Base-by-base conservation (phyloP, 2,329 filamentous ascomycete species). In the Ceratocystis papillata region DNA sequence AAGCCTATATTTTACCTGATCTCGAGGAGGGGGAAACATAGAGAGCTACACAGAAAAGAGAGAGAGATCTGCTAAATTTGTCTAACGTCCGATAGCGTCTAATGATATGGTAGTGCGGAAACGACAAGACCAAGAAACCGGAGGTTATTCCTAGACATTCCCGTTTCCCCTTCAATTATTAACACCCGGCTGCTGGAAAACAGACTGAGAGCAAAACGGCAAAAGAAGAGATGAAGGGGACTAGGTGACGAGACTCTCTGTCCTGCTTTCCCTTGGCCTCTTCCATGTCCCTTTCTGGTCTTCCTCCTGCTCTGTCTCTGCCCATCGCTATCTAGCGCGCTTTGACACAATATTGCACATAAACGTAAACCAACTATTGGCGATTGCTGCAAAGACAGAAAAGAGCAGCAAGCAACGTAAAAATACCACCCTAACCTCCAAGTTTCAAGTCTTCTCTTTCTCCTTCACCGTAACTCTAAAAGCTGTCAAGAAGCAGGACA, bases 61-160 rank as follows among this genome's bases (percentile, higher is more conserved):
- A 50, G n/a, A 50, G 45, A 50, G 45, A 50, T 50, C 22, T 50
- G 46, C 46, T 50, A 17, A 22, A 22, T 22, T 7, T 50, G 22
- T 20, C 46, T 22, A 50, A 22, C 22, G 6, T 20, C n/a, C 7
- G 17, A 50, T 22, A 20, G 17, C 46, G 46, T 10, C 6, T 15
- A 50, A 50, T n/a, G 17, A n/a, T 20, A 7, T 20, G 22, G 46
- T 50, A 22, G n/a, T 50, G 22, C 46, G 22, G 10, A 41, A 41
- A 41, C 37, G 8, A 41, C 37, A 41, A 41, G 37, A 41, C 37
- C 3, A 28, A 55, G 7, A 55, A 12, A 25, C 20, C 50, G 50
- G 50, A 55, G 50, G 50, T 55, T 55, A 55, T 55, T 55, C 50
- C 50, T 55, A 55, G 50, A 55, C 50, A 55, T 41, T 41, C 7